These are phyloP conservation scores for Penicillium sp. DNA, from an alignment of 2,329 filamentous ascomycete species.

Conservation along the genomic window DNA sequence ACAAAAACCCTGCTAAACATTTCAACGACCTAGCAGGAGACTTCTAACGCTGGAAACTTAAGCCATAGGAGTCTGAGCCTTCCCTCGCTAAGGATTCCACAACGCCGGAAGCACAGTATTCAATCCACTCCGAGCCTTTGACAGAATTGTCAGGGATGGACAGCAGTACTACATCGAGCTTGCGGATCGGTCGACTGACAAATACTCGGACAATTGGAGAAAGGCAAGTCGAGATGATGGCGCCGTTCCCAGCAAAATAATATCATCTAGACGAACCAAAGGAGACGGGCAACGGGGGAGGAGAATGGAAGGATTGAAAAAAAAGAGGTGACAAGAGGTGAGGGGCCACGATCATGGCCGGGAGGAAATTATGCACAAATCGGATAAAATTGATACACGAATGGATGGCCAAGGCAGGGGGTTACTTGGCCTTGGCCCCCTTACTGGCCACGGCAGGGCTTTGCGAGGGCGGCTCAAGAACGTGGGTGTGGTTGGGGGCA, in stretches of 20 bases:
- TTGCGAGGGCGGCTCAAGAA: slow-evolving; percentile 68
- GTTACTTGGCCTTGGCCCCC: slow-evolving; percentile 34
- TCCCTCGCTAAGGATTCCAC: slow-evolving; percentile 1
- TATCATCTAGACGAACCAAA: slow-evolving; percentile 1
- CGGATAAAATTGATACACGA: slow-evolving; percentile 22
- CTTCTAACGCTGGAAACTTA: slow-evolving; percentile 3
- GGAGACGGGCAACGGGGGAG: background rate
- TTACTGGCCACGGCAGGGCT: slow-evolving; percentile 40
- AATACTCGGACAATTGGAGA: background rate
- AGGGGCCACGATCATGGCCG: background rate
- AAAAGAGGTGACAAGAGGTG: slow-evolving; percentile 1
- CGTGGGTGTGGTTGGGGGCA: slow-evolving; percentile 78
- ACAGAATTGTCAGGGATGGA: background rate
- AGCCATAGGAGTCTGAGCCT: background rate
- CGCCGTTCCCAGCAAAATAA: background rate
- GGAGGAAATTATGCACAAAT: slow-evolving; percentile 23
- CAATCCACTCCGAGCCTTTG: background rate
- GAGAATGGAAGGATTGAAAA: background rate
- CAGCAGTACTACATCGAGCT: background rate
- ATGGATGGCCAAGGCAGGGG: slow-evolving; percentile 2
- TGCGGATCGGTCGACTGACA: background rate
- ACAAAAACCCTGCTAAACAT: background rate
- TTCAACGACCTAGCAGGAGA: slow-evolving; percentile 10
- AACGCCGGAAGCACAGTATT: slow-evolving; percentile 4
- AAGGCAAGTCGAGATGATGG: background rate